These are phyloP conservation scores for Funneliformis mosseae DNA, from an alignment of 192 early-diverging fungal genomes.

Conservation along the genomic window DNA sequence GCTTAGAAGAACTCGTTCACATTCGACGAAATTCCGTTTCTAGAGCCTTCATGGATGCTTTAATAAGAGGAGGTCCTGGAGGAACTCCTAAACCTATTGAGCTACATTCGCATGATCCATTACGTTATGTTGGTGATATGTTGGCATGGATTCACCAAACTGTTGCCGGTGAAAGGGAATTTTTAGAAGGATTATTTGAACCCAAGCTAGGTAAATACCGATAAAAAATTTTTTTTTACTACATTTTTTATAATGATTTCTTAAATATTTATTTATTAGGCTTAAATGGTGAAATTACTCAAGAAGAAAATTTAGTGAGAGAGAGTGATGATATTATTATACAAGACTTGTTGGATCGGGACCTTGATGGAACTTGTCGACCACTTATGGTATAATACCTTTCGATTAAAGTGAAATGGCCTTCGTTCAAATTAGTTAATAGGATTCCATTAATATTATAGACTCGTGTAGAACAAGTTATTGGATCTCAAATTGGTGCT, in stretches of 20 bases:
- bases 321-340: conserved; percentile 50
- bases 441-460: conserved; percentile 30
- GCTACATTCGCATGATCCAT: conserved; percentile 87
- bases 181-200: conserved; percentile 78
- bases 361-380: conserved; percentile 70
- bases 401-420: not conserved
- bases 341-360: conserved; percentile 63
- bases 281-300: conserved; percentile 29
- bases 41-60: conserved; percentile 70
- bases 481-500: conserved; percentile 64
- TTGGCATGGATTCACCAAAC: conserved; percentile 97
- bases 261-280: not conserved
- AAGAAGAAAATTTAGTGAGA: conserved; percentile 33
- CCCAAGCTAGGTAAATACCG: conserved; percentile 22
- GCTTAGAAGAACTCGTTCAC: conserved; percentile 73
- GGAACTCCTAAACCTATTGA: conserved; percentile 89
- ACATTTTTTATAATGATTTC: not conserved
- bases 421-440: not conserved
- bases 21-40: conserved; percentile 68
- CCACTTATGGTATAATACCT: conserved; percentile 64
- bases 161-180: conserved; percentile 82
- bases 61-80: conserved; percentile 74
- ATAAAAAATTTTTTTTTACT: not conserved
- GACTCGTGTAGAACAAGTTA: conserved; percentile 78
- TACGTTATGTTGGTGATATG: conserved; percentile 95